phyloP scores from a whole-genome alignment of 768 basidiomycete species.

The Podaxis carcinomalis region DNA sequence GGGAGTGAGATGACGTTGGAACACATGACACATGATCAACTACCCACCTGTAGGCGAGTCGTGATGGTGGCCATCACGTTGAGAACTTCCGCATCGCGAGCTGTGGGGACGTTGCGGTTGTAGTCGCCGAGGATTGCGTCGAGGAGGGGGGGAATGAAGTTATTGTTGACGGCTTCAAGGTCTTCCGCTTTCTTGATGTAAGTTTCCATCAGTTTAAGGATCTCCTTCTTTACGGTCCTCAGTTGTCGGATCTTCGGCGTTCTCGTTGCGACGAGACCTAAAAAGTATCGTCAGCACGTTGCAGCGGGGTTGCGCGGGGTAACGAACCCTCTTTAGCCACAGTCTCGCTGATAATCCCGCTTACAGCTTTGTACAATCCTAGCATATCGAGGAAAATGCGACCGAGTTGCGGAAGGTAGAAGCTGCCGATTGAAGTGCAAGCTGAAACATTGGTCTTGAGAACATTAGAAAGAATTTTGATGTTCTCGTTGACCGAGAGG shows the following conservation, averaged over 20 bases:
- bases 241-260: constrained; percentile 94
- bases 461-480: constrained; percentile 95
- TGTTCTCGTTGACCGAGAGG: constrained; percentile 84
- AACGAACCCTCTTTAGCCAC: constrained; percentile 76
- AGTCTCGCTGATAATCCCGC: constrained; percentile 91
- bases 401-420: constrained; percentile 96
- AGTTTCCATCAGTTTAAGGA: constrained; percentile 94
- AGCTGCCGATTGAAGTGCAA: constrained; percentile 93
- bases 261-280: constrained; percentile 89
- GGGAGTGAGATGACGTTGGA: constrained; percentile 12
- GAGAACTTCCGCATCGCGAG: constrained; percentile 94
- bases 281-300: constrained; percentile 10
- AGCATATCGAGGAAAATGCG: constrained; percentile 98
- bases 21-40: neutral
- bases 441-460: constrained; percentile 98
- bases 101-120: constrained; percentile 86
- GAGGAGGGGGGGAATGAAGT: constrained; percentile 90
- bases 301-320: neutral
- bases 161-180: constrained; percentile 85
- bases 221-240: constrained; percentile 97
- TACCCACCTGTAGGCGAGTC: constrained; percentile 76
- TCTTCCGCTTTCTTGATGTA: constrained; percentile 98
- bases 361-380: constrained; percentile 95
- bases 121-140: constrained; percentile 99
- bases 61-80: constrained; percentile 98